Evolutionary conservation across 2,329 filamentous ascomycete species (phyloP).

Genomic region (Penicillium hordei): DNA sequence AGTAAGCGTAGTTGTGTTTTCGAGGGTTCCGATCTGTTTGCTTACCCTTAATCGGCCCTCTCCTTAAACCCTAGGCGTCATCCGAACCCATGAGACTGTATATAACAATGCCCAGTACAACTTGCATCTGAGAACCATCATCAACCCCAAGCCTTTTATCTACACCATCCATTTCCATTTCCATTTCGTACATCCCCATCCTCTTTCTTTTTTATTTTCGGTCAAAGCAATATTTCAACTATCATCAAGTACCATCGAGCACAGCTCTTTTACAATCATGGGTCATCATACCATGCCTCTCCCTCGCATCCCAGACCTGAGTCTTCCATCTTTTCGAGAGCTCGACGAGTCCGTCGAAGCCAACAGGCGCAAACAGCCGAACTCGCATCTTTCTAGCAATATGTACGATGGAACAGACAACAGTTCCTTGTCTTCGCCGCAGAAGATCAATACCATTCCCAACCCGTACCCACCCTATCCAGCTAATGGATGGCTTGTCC

Average conservation of each 20-base stretch:
- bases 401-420: neutral
- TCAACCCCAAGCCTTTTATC: constrained; percentile 9
- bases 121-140: constrained; percentile 10
- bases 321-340: constrained; percentile 9
- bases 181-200: neutral
- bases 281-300: neutral
- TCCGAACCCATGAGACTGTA: constrained; percentile 2
- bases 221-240: neutral
- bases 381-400: neutral
- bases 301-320: neutral
- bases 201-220: neutral
- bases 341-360: constrained; percentile 3
- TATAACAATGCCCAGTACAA: constrained; percentile 4
- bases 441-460: neutral
- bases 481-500: neutral
- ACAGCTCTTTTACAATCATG: neutral
- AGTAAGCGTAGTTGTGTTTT: neutral
- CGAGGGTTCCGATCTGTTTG: neutral
- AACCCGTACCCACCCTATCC: constrained; percentile 1
- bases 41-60: neutral
- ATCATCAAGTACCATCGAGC: neutral
- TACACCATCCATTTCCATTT: neutral
- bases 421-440: neutral
- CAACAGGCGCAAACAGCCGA: neutral
- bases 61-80: neutral